phyloP scores from a whole-genome alignment of 768 basidiomycete genomes.

The Krasilnikovozyma curviuscula region DNA sequence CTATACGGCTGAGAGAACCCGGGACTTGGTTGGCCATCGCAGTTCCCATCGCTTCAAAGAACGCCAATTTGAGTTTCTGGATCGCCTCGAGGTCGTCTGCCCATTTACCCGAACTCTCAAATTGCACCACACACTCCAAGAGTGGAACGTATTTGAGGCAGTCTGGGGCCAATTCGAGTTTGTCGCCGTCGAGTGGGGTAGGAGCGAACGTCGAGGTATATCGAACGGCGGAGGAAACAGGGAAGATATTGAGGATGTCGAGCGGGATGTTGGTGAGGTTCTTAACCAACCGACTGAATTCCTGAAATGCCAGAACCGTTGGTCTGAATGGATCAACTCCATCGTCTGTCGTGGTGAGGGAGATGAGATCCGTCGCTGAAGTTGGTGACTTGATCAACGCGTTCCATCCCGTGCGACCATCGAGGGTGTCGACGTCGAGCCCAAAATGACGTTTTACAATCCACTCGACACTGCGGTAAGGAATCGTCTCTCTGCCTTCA shows the following conservation, averaged over 20 bases:
- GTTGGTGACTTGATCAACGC: constrained; percentile 27
- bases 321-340: constrained; percentile 26
- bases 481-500: constrained; percentile 49
- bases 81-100: constrained; percentile 83
- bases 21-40: constrained; percentile 38
- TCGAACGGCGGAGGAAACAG: constrained; percentile 52
- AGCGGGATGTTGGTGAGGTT: constrained; percentile 62
- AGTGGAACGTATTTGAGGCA: constrained; percentile 48
- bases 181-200: constrained; percentile 41
- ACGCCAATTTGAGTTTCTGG: constrained; percentile 82
- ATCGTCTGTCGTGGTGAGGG: constrained; percentile 24
- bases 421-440: constrained; percentile 27
- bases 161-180: constrained; percentile 28
- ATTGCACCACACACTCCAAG: constrained; percentile 62
- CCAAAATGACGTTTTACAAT: constrained; percentile 57
- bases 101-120: constrained; percentile 83
- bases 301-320: constrained; percentile 59
- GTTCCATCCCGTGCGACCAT: constrained; percentile 16
- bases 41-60: constrained; percentile 61
- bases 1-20: constrained; percentile 31
- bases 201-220: constrained; percentile 70
- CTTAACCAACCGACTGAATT: constrained; percentile 50
- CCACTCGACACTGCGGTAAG: constrained; percentile 56
- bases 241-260: constrained; percentile 52
- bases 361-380: constrained; percentile 23